Base-by-base conservation (phyloP, 768 basidiomycete genomes). In the Rhizopogon sp. region DNA sequence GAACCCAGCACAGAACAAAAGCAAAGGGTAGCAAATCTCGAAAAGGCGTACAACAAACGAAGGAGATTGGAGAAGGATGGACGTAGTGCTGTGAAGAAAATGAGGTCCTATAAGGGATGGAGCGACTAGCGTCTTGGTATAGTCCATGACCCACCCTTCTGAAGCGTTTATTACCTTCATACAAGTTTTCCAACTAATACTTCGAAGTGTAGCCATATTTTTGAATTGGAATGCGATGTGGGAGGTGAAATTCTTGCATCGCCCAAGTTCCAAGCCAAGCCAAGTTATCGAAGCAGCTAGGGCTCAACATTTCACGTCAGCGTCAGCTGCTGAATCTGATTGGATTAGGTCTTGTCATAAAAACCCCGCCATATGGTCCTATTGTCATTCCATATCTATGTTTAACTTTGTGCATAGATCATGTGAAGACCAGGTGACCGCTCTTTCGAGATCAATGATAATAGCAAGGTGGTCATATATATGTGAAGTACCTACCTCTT, bases 51-150 rank as follows among this genome's bases (percentile, higher is more conserved):
- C 3, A 43, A 50, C 49, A 43, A 41, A 6, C 66, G 65, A 28
- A 58, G 65, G 50, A 62, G 62, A 43, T 13, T 58, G 25, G 66
- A 66, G 28, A 71, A 70, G 52, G 60, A 58, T 35, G 67, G 56
- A 53, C 62, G 39, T 42, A 71, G 68, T 20, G 13, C 55, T 1
- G 29, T 56, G 40, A 70, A 70, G 45, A 68, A 39, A 50, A 61
- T 58, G 52, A 66, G 70, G 50, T 60, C 68, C 17, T 55, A 28
- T 8, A 70, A 62, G 40, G 57, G 58, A 40, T 71, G 69, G 67
- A 35, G 46, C 20, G 46, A 47, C 20, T 47, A 47, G 6, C 4
- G 0, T 14, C 3, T 33, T 33, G n/a, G 31, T 46, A n/a, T 29
- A 9, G 6, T 44, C 5, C n/a, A 29, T n/a, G 22, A 44, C 16